Conservation (phyloP, 2,329 filamentous ascomycete species). For the Fusarium sororula region DNA sequence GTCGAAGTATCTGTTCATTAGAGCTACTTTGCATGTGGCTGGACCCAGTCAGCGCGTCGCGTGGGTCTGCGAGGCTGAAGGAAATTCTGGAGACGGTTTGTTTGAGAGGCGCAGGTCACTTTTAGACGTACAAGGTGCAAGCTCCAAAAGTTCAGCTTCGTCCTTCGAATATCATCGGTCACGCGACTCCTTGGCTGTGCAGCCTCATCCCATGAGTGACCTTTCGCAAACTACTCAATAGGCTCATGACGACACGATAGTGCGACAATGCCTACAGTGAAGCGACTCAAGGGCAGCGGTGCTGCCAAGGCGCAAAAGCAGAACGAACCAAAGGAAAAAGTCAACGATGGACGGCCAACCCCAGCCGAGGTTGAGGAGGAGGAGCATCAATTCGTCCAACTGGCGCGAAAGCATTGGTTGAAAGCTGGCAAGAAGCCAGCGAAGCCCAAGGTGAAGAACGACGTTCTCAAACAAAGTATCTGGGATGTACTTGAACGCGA, state of each 20-base stretch:
- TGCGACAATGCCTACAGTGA: constrained; percentile 64
- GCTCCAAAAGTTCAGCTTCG: constrained; percentile 18
- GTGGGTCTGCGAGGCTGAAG: constrained; percentile 47
- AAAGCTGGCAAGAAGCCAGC: constrained; percentile 67
- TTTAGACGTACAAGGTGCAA: constrained; percentile 27
- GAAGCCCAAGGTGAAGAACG: constrained; percentile 80
- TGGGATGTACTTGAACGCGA: constrained; percentile 90
- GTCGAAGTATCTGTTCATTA: constrained; percentile 10
- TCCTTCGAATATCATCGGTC: constrained; percentile 10
- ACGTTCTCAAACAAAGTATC: constrained; percentile 85
- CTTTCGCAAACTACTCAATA: constrained; percentile 3
- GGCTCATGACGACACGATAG: constrained; percentile 38
- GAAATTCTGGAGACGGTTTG: constrained; percentile 44
- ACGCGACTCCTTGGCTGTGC: constrained; percentile 17
- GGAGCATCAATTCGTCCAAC: constrained; percentile 75
- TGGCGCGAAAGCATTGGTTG: constrained; percentile 89
- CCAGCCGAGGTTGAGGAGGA: constrained; percentile 76
- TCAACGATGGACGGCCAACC: constrained; percentile 55
- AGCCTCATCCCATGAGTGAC: constrained; percentile 9
- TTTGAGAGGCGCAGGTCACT: constrained; percentile 34
- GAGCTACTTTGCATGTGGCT: constrained; percentile 32
- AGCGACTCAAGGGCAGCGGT: constrained; percentile 65
- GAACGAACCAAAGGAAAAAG: constrained; percentile 51
- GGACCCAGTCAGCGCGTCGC: constrained; percentile 28
- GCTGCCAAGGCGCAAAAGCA: constrained; percentile 50